Base-by-base conservation (phyloP, 257 asterid species). In the Scutellaria baicalensis region DNA sequence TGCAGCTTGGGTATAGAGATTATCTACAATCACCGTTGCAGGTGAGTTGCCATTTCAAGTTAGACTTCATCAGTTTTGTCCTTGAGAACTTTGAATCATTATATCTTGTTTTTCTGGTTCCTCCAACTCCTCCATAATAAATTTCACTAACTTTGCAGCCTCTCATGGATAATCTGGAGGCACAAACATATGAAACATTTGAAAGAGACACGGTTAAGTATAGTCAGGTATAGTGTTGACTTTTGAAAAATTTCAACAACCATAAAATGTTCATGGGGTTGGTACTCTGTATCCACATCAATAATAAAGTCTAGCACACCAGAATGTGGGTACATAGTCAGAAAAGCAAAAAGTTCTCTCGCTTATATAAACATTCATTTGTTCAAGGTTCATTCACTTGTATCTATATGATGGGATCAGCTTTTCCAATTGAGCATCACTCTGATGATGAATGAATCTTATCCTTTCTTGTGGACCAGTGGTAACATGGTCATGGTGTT, bases 91-190 rank as follows among this genome's bases (percentile, higher is more conserved):
- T 63, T 61, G 14, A 27, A 36, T 48, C 59, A 65, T 64, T 69
- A 39, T 23, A 63, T 68, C n/a, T 14, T 45, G 21, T 5, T 39
- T 31, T 65, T 7, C 47, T 1, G 11, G 42, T 43, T 9, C 54
- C 31, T 43, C 69, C 8, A 6, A 48, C 44, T 55, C 55, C 63
- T 69, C 44, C 35, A 18, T 61, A 51, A 17, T 40, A 56, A 78
- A 61, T 65, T 62, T 56, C 17, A 55, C 51, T 76, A 57, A 36
- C 47, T 63, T 44, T 79, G 85, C 92, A 94, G 99, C 99, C 99
- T 74, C 99, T 94, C 64, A 94, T 94, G 99, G 99, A 94, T 79
- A 94, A 94, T 82, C 79, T 94, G 84, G 99, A 94, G 90, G 97
- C 97, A 54, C 97, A 94, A 81, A 94, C 99, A 40, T 94, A 94